Conservation (phyloP, 2,329 filamentous ascomycete genomes). For the Nigrograna mackinnonii region DNA sequence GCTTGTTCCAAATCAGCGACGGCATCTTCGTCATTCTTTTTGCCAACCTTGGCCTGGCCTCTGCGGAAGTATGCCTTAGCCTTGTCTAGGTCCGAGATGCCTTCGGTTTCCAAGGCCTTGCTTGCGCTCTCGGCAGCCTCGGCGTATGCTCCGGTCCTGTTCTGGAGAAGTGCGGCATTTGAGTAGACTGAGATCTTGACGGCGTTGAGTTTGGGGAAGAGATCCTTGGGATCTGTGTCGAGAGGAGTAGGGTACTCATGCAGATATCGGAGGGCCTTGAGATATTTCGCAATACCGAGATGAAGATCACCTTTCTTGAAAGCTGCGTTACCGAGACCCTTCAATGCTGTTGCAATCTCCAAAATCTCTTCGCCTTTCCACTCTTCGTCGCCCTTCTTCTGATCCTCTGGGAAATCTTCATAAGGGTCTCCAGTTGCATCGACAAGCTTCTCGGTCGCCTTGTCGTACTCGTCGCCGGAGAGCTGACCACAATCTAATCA, state of each 20-base stretch:
- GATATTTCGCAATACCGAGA: conserved; percentile 85
- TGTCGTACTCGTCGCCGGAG: conserved; percentile 68
- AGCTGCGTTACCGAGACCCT: conserved; percentile 88
- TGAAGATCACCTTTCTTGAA: conserved; percentile 79
- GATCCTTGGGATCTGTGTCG: conserved; percentile 71
- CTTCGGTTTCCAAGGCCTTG: conserved; percentile 70
- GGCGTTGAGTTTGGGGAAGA: conserved; percentile 67
- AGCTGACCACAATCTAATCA: conserved; percentile 90
- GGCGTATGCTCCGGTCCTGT: conserved; percentile 74
- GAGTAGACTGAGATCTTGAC: conserved; percentile 86
- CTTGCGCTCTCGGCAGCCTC: conserved; percentile 73
- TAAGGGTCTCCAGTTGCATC: conserved; percentile 88
- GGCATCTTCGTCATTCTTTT: conserved; percentile 85
- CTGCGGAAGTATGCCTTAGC: conserved; percentile 89
- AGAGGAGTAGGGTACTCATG: conserved; percentile 76
- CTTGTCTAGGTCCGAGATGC: conserved; percentile 72
- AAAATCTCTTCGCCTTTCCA: conserved; percentile 71
- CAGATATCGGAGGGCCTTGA: conserved; percentile 88
- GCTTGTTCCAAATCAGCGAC: conserved; percentile 49
- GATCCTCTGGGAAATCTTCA: conserved; percentile 95
- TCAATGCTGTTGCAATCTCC: conserved; percentile 81
- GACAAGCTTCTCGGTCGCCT: conserved; percentile 68
- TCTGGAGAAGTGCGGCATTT: conserved; percentile 83
- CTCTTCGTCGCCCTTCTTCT: conserved; percentile 56
- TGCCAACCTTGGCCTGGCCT: conserved; percentile 71